Conservation (phyloP, 352 stramenopile genomes). For the Peronospora farinosa region DNA sequence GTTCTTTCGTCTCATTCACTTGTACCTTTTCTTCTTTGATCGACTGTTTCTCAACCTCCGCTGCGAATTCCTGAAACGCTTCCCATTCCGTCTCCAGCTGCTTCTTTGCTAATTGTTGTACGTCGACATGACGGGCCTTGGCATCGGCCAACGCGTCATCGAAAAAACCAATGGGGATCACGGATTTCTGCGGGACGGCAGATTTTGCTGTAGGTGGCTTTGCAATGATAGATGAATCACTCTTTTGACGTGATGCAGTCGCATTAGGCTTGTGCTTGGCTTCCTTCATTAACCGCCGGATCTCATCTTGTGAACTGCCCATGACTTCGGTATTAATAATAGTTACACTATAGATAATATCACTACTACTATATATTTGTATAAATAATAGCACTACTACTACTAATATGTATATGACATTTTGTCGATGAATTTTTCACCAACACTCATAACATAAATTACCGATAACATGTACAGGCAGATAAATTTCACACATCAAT, state of each 20-base stretch:
- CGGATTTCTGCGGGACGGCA: conserved; percentile 2
- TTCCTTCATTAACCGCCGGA: conserved; percentile 38
- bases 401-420: conserved; percentile 12
- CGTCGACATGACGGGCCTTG: conserved; percentile 40
- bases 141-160: conserved; percentile 46
- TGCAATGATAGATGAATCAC: background rate
- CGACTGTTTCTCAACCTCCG: conserved; percentile 44
- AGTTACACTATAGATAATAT: no score
- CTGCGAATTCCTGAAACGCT: conserved; percentile 54
- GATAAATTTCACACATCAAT: background rate
- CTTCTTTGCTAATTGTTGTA: conserved; percentile 40
- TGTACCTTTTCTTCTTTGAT: conserved; percentile 28
- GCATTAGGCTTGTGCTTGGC: conserved; percentile 7
- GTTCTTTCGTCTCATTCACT: conserved; percentile 36
- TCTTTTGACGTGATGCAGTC: background rate
- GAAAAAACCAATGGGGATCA: conserved; percentile 42
- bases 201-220: background rate
- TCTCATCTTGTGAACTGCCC: conserved; percentile 22
- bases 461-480: background rate
- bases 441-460: no score
- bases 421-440: no score
- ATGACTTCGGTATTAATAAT: no score
- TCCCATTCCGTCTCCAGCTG: conserved; percentile 50
- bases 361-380: no score
- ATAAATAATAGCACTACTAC: conserved; percentile 1